These are phyloP conservation scores for Paraphoma sp. DNA, from an alignment of 2,329 filamentous ascomycete genomes.

Conservation along the genomic window DNA sequence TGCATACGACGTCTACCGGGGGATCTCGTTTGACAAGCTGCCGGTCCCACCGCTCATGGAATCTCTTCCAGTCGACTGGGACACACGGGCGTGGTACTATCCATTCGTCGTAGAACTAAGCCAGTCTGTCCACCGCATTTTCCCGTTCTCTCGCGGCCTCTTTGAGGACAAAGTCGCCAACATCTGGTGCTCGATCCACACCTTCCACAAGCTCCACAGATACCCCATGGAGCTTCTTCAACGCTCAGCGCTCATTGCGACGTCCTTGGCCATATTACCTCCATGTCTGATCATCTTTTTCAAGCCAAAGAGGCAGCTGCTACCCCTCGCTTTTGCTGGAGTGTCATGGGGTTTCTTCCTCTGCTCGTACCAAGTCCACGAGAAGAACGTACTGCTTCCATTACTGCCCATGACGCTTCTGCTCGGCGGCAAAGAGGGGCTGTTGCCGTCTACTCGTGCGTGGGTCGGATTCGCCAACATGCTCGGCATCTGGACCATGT, in stretches of 20 bases:
- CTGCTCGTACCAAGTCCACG: slow-evolving; percentile 97
- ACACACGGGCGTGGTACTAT: slow-evolving; percentile 73
- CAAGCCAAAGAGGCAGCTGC: slow-evolving; percentile 75
- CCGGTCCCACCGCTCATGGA: slow-evolving; percentile 69
- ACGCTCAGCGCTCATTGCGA: slow-evolving; percentile 75
- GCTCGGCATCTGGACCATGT: slow-evolving; percentile 91
- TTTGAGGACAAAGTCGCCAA: slow-evolving; percentile 99
- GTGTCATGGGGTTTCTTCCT: slow-evolving; percentile 97
- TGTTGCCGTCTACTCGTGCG: slow-evolving; percentile 76
- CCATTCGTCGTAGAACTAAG: slow-evolving; percentile 77
- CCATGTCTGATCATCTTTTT: slow-evolving; percentile 82
- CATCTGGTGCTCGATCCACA: slow-evolving; percentile 93
- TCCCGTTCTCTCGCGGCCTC: slow-evolving; percentile 92
- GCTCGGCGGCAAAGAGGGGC: slow-evolving; percentile 76
- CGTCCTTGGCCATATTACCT: slow-evolving; percentile 76
- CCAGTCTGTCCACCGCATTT: slow-evolving; percentile 89
- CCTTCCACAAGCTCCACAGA: slow-evolving; percentile 82
- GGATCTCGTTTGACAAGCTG: slow-evolving; percentile 65
- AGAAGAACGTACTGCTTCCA: slow-evolving; percentile 94
- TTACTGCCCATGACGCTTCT: slow-evolving; percentile 92
- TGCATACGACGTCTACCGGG: slow-evolving; percentile 70
- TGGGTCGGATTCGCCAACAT: slow-evolving; percentile 98
- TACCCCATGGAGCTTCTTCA: slow-evolving; percentile 78
- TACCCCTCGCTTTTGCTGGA: slow-evolving; percentile 81
- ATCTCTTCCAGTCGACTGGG: slow-evolving; percentile 62